Evolutionary conservation across 2,329 filamentous ascomycete genomes (phyloP).

Genomic region (Paraconiothyrium sp.): DNA sequence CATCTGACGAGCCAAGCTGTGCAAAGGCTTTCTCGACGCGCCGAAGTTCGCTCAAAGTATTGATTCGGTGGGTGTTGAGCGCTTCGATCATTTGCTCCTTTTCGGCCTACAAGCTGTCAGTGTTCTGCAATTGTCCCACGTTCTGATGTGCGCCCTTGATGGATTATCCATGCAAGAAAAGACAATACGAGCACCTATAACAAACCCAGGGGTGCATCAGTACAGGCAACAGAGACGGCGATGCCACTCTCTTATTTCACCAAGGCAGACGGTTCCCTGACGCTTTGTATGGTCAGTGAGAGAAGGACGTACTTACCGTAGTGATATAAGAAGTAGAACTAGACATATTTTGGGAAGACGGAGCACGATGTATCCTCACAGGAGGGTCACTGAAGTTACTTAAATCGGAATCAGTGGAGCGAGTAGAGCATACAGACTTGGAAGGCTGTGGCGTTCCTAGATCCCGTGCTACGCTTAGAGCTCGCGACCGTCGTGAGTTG

Average conservation of each 20-base stretch:
- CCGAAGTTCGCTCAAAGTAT: conserved; percentile 76
- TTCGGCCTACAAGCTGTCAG: conserved; percentile 50
- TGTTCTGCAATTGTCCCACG: neutral
- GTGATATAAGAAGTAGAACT: conserved; percentile 31
- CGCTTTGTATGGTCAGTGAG: neutral
- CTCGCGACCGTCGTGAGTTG: neutral
- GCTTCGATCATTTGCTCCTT: conserved; percentile 69
- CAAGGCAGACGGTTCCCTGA: too few species aligned
- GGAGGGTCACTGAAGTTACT: conserved; percentile 39
- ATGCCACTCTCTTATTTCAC: too few species aligned
- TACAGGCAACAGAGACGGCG: too few species aligned
- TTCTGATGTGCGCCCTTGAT: neutral
- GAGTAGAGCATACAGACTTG: conserved; percentile 36
- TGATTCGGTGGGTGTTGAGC: conserved; percentile 73
- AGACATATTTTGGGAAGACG: conserved; percentile 40
- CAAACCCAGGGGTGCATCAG: too few species aligned
- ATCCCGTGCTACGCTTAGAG: conserved; percentile 4
- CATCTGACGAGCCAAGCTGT: conserved; percentile 65
- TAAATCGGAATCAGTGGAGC: conserved; percentile 29
- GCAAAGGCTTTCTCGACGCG: conserved; percentile 75
- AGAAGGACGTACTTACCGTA: conserved; percentile 27
- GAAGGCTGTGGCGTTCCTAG: conserved; percentile 17
- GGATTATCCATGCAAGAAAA: too few species aligned
- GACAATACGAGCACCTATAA: too few species aligned
- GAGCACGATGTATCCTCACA: conserved; percentile 33